Percentiles rank a stretch among this genome's conserved stretches.
phyloP scores from a whole-genome alignment of 495 filamentous ascomycete genomes.

The Tuber magnatum region DNA sequence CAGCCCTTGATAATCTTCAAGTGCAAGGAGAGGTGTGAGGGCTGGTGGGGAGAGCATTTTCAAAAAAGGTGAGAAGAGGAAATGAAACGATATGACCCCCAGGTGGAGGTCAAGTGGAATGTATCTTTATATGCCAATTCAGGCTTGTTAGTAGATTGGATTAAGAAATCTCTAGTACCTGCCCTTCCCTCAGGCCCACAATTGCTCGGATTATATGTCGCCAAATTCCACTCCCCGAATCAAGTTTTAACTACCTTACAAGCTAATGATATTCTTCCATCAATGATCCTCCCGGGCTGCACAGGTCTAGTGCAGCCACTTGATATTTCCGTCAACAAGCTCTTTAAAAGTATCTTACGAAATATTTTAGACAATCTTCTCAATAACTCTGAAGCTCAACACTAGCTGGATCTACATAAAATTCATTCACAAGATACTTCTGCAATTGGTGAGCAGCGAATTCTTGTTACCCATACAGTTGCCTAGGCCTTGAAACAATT shows the following conservation, averaged over 20 bases:
- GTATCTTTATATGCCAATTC: slow-evolving; percentile 3
- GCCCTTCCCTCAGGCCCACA: not conserved
- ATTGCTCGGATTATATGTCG: slow-evolving; percentile 8
- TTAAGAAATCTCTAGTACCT: slow-evolving; percentile 8
- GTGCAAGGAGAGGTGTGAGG: slow-evolving; percentile 1
- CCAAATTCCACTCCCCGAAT: slow-evolving; percentile 10
- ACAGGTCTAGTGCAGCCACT: slow-evolving; percentile 12
- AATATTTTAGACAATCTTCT: slow-evolving; percentile 10
- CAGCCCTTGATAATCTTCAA: slow-evolving; percentile 17
- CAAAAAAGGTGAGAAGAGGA: not conserved
- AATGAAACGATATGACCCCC: slow-evolving; percentile 4
- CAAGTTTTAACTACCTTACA: slow-evolving; percentile 3
- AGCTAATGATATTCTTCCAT: slow-evolving; percentile 6
- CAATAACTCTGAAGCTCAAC: not conserved
- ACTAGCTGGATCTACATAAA: not conserved
- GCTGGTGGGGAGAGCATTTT: not conserved
- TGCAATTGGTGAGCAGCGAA: slow-evolving; percentile 3
- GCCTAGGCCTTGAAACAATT: slow-evolving; percentile 11
- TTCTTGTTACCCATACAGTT: slow-evolving; percentile 13
- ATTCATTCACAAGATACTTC: not conserved
- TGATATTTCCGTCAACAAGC: slow-evolving; percentile 14
- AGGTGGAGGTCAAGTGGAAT: slow-evolving; percentile 13
- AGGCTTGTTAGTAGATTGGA: not conserved
- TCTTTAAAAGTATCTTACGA: not conserved
- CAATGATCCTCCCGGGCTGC: slow-evolving; percentile 1